These are phyloP conservation scores for Deinandra increscens DNA, from an alignment of 129 eudicot species.

Conservation along the genomic window DNA sequence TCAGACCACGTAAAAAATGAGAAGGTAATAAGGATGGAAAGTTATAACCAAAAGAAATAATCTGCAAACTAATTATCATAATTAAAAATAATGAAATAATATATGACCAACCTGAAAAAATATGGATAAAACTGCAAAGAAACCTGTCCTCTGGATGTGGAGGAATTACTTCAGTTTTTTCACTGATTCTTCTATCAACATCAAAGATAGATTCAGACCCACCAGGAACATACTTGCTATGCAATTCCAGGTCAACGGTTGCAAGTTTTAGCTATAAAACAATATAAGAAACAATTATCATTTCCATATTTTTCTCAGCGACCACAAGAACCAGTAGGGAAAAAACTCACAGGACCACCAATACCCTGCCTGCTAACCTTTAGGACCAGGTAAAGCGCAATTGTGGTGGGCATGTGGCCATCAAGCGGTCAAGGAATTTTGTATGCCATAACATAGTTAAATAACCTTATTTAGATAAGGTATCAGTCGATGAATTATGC, in stretches of 20 bases:
- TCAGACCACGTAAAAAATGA: not conserved
- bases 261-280: conserved; percentile 67
- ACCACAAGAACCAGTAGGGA: no score
- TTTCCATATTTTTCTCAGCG: not conserved
- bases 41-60: not conserved
- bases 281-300: not conserved
- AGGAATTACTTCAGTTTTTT: conserved; percentile 67
- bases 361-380: no score
- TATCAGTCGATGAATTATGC: not conserved
- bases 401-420: no score
- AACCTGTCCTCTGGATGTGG: conserved; percentile 84
- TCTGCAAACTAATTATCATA: not conserved
- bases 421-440: no score
- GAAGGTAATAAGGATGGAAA: not conserved
- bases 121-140: conserved; percentile 91
- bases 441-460: no score
- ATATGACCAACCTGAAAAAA: conserved; percentile 59
- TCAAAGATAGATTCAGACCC: conserved; percentile 82
- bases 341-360: no score
- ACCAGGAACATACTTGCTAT: conserved; percentile 68
- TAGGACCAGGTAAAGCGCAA: no score
- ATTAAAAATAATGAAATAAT: not conserved
- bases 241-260: conserved; percentile 75
- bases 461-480: not conserved
- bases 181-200: conserved; percentile 69